Conservation (phyloP, 2,329 filamentous ascomycete genomes). For the Calonectria ilicicola region DNA sequence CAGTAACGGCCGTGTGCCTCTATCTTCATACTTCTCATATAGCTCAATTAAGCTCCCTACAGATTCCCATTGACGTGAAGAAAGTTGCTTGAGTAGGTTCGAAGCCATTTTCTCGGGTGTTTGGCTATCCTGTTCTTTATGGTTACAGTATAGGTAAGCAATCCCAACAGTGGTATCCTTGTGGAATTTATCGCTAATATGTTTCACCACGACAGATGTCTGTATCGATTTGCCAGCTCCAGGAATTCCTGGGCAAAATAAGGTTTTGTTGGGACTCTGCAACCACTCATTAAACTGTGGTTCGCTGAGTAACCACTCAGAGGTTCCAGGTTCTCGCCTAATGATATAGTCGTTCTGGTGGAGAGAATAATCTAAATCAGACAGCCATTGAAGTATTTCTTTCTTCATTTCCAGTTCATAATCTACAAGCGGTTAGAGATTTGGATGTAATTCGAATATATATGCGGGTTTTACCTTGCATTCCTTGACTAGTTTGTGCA, state of each 20-base stretch:
- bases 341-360: background rate
- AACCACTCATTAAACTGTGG: background rate
- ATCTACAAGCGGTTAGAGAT: background rate
- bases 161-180: background rate
- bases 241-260: background rate
- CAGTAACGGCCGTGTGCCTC: background rate
- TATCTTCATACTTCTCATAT: background rate
- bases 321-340: background rate
- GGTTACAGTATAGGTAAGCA: background rate
- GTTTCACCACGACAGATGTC: background rate
- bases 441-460: background rate
- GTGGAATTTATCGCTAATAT: background rate
- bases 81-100: background rate
- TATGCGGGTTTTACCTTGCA: background rate
- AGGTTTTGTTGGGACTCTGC: background rate
- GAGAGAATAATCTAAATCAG: background rate
- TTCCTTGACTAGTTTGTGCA: background rate
- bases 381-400: background rate
- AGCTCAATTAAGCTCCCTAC: background rate
- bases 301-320: background rate
- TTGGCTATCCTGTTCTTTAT: background rate
- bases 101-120: background rate
- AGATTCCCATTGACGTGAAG: too few species aligned
- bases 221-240: background rate
- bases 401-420: background rate